Conservation (phyloP, 148 eudicot genomes). For the Spergularia marina region DNA sequence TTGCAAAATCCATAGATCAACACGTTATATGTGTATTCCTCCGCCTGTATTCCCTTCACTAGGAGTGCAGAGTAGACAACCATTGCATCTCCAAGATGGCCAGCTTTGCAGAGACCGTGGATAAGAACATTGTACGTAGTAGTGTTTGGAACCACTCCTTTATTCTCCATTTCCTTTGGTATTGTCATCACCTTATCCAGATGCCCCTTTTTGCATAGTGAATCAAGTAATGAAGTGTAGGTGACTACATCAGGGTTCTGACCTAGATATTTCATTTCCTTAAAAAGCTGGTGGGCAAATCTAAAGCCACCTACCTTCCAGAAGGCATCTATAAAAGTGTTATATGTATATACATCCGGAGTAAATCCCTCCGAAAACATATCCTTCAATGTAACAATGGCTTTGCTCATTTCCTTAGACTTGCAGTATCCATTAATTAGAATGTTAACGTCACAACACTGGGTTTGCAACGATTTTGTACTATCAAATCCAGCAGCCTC, state of each 20-base stretch:
- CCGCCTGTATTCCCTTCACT: constrained; percentile 16
- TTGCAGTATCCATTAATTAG: constrained; percentile 35
- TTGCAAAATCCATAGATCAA: constrained; percentile 30
- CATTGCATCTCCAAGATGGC: constrained; percentile 19
- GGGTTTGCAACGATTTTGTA: constrained; percentile 15
- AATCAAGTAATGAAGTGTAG: constrained; percentile 15
- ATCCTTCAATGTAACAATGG: constrained; percentile 15
- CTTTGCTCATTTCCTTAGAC: constrained; percentile 22
- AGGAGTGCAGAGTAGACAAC: constrained; percentile 11
- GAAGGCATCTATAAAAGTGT: constrained; percentile 2
- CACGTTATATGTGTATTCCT: constrained; percentile 10
- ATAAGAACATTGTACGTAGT: constrained; percentile 10
- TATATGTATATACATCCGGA: constrained; percentile 18
- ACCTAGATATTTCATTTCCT: not conserved
- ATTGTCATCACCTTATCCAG: constrained; percentile 15
- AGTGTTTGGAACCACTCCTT: constrained; percentile 3
- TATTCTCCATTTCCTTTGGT: not conserved
- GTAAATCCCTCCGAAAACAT: constrained; percentile 21
- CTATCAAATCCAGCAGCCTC: constrained; percentile 25
- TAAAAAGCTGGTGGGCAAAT: constrained; percentile 12
- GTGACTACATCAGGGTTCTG: constrained; percentile 15
- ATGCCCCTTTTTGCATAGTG: constrained; percentile 14
- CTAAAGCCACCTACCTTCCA: constrained; percentile 8
- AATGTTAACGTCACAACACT: constrained; percentile 28
- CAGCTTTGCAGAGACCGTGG: constrained; percentile 29